Evolutionary conservation across 805 yeast species (phyloP), one percentile per base, ranked within the genome.

Genomic region (Kodamaea nitidulidarum): DNA sequence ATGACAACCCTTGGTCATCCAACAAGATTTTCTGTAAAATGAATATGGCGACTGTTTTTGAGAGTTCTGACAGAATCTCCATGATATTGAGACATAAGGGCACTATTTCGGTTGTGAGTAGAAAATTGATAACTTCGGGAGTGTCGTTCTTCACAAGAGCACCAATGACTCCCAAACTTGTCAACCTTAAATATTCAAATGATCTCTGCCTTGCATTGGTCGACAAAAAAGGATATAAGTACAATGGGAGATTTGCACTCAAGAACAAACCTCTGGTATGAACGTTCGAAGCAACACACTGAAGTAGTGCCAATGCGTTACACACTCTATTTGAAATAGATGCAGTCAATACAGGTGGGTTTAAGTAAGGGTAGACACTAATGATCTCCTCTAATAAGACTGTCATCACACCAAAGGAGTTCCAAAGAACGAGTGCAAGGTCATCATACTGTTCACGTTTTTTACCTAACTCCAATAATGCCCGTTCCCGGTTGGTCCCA

Each of bases 131-230:
- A 32, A 91, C 98, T 51, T 91, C 96, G 11, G 95, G 88, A 3
- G 96, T 85, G 55, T 91, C 98, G 60, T 90, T 91, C 53, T 93
- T 91, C 17, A 93, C 98, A 40, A 91, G 69, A 0, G 98, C 98
- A 15, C 98, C 98, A 57, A 91, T 86, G 5, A 91, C 98, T 28
- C 98, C 98, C 44, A 91, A 75, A 39, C 95, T 84, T 1, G 98
- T 93, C 47, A 91, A 74, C 47, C 98, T 74, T 53, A 91, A 73
- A 58, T 93, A 93, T 63, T 91, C 98, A 67, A 91, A 93, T 7
- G 96, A 85, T 48, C 96, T 74, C 49, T 88, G 90, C 57, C 90
- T 84, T 26, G 95, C 86, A 47, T 85, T 85, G 3, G 98, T 90
- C 55, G 88, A 88, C 55, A 91, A 73, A 55, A 91, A 91, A 21